Conservation (phyloP, 177 flowering plant species). For the Tripterygium wilfordii region DNA sequence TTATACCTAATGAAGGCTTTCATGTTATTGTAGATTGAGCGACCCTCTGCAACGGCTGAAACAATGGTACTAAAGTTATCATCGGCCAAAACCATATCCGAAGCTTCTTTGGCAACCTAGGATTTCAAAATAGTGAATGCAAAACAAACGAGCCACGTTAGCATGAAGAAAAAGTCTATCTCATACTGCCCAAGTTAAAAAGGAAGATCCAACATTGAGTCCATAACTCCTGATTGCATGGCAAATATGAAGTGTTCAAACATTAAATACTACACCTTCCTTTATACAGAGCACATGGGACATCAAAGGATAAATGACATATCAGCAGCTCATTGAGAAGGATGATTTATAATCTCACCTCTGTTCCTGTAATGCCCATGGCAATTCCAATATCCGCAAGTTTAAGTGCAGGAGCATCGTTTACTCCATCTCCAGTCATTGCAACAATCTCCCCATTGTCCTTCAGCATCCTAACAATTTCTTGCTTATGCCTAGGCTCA, state of each 20-base stretch:
- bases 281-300: too few relatives aligned
- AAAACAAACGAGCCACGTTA: not conserved
- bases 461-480: constrained; percentile 75
- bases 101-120: constrained; percentile 97
- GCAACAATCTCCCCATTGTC: constrained; percentile 84
- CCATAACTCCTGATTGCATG: too few relatives aligned
- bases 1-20: constrained; percentile 88
- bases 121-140: not conserved
- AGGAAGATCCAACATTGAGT: not conserved
- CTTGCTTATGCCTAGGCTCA: constrained; percentile 88
- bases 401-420: constrained; percentile 90
- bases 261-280: too few relatives aligned
- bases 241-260: too few relatives aligned
- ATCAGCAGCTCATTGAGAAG: too few relatives aligned
- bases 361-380: constrained; percentile 90
- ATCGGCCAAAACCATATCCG: constrained; percentile 93
- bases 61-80: constrained; percentile 90
- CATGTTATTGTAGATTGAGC: constrained; percentile 91
- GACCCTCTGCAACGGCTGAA: constrained; percentile 89
- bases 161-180: not conserved
- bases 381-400: constrained; percentile 86
- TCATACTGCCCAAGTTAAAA: not conserved
- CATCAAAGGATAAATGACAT: too few relatives aligned
- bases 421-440: constrained; percentile 94
- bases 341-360: constrained; percentile 37